Base-by-base conservation (phyloP, 495 filamentous ascomycete species). In the Penicillium nucicola region DNA sequence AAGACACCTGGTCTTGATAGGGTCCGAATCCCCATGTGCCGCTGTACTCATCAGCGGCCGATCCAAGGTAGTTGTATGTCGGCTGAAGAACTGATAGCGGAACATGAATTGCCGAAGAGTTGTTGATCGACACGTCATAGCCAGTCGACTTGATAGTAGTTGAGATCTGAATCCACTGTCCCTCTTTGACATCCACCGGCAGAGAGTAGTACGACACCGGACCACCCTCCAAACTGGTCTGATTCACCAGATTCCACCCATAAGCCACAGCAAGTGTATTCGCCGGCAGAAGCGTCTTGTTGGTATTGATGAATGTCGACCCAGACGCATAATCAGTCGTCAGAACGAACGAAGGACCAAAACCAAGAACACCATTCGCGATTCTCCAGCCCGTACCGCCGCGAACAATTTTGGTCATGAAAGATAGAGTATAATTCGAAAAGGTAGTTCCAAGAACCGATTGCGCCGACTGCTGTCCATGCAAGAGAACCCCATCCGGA, bases 11-110 rank as follows among this genome's bases (percentile, higher is more conserved):
- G 34, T 70, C 64, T 36, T 58, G 56, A 31, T 52, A 70, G 0
- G 63, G 61, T 4, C 67, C 69, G 47, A 72, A 69, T 12, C 61
- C 69, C 39, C 50, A 72, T 4, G 57, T 59, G n/a, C 69, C 64
- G 5, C 18, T 40, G 37, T 9, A 40, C 8, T 20, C 22, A 40
- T 40, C 37, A 13, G 22, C 42, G 6, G 22, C 42, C 35, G 58
- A 40, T 11, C 37, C 37, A 20, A 40, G 18, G 9, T 22, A 40
- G 18, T 40, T 40, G 48, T 19, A 58, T 31, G 32, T 36, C 23
- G 22, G 34, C 19, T 12, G 52, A 45, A 14, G 20, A 3, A 7
- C 45, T 14, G 45, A 49, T 23, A 22, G 32, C 6, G 22, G 22
- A 40, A 36, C 38, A 22, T 15, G 33, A 15, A 17, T 14, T 45